Base-by-base conservation (phyloP, 2,329 filamentous ascomycete genomes). In the Colletotrichum chrysophilum region DNA sequence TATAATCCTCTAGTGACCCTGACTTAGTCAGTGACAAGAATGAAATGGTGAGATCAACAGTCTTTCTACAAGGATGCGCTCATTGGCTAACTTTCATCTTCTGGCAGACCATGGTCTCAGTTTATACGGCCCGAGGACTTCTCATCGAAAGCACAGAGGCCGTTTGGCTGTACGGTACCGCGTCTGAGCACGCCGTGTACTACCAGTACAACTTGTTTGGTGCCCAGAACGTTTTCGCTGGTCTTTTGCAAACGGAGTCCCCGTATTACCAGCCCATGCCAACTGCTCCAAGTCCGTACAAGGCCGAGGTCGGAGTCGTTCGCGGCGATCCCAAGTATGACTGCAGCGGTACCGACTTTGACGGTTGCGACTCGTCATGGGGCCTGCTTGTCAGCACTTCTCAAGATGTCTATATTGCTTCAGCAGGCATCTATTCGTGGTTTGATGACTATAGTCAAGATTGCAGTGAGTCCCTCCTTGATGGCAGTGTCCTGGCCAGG, bases 211-310 rank as follows among this genome's bases (percentile, higher is more conserved):
- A 89, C 70, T 82, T 90, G 79, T 79, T 82, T 69, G 82, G 84
- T 13, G 88, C 89, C 1, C 83, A 85, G 71, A 87, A 89, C 79
- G 80, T 90, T 78, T 89, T 87, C 78, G 90, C 93, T 85, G 89
- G 88, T 18, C 84, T 92, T 66, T 91, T 94, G 74, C 93, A 95
- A 81, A 91, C 91, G 1, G 93, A 95, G 82, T 93, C 92, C 3
- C 91, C 93, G 13, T 91, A 89, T 84, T 93, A 90, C 85, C 81
- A 83, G 67, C 79, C 80, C 87, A 93, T 65, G 4, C 77, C 78
- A 4, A 60, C 16, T 18, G 76, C 77, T 14, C 78, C 77, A 7
- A 79, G 66, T 28, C 80, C 78, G 3, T 81, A 79, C 38, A n/a
- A 38, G 3, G 48, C 66, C 16, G 24, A 21, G 0, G 58, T 78